A percentile compares a stretch with the other conserved stretches of the same genome.
Conservation (phyloP, 176 grass and related monocot species). For the Saccharum officinarum region DNA sequence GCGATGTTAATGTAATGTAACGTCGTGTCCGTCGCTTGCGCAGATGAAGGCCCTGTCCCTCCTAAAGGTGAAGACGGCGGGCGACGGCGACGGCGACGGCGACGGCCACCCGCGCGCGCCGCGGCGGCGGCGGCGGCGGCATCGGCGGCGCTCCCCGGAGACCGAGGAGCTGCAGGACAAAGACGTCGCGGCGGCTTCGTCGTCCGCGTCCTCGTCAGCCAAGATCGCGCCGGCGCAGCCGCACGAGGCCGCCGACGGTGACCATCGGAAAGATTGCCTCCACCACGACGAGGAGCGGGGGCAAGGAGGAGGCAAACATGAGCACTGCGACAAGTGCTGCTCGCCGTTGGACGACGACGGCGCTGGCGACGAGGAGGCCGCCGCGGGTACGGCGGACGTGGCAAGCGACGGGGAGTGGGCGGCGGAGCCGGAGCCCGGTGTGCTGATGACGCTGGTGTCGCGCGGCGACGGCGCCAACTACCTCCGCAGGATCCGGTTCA, state of each 20-base stretch:
- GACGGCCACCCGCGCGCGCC: background rate
- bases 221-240: constrained; percentile 54
- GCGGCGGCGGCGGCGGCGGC: background rate
- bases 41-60: constrained; percentile 55
- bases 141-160: background rate
- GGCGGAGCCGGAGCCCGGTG: constrained; percentile 70
- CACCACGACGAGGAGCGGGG: background rate
- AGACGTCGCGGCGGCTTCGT: constrained; percentile 1
- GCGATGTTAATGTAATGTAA: background rate
- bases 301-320: background rate
- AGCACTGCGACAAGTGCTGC: constrained; percentile 37
- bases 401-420: constrained; percentile 58
- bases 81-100: too few species aligned
- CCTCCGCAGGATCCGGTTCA: constrained; percentile 69
- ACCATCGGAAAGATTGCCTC: background rate
- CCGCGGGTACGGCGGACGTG: background rate
- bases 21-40: background rate
- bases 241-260: constrained; percentile 5
- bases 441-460: constrained; percentile 70
- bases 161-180: constrained; percentile 29
- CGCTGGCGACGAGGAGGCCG: background rate
- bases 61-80: constrained; percentile 32
- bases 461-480: constrained; percentile 64
- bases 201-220: constrained; percentile 45
- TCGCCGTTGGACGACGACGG: background rate